Evolutionary conservation across 2,329 filamentous ascomycete genomes (phyloP).

Genomic region (Diaporthe destruens): DNA sequence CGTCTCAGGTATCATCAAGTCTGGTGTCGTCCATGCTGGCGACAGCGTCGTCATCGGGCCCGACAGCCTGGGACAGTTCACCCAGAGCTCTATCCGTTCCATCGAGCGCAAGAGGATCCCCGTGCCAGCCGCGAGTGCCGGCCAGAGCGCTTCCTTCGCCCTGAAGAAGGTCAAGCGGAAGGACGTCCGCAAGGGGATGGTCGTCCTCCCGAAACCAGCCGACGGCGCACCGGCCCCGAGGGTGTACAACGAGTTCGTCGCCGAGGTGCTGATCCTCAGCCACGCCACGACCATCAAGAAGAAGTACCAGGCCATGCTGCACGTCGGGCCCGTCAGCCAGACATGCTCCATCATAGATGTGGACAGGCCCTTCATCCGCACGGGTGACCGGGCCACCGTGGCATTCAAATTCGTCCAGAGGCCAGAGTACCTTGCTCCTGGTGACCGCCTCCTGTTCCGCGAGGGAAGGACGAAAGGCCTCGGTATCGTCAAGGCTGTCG

Average conservation of each 20-base stretch:
- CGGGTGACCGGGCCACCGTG: slow-evolving; percentile 92
- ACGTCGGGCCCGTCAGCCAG: slow-evolving; percentile 94
- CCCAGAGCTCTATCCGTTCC: slow-evolving; percentile 85
- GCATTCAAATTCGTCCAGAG: slow-evolving; percentile 95
- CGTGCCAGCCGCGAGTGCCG: slow-evolving; percentile 88
- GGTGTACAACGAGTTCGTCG: slow-evolving; percentile 81
- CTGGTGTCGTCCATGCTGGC: slow-evolving; percentile 88
- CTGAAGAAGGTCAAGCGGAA: slow-evolving; percentile 88
- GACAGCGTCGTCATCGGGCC: slow-evolving; percentile 91
- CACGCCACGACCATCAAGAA: slow-evolving; percentile 98
- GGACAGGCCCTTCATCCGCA: slow-evolving; percentile 93
- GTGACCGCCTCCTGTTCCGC: slow-evolving; percentile 90
- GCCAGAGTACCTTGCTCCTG: slow-evolving; percentile 90
- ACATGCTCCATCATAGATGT: slow-evolving; percentile 98
- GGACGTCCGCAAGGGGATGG: slow-evolving; percentile 98
- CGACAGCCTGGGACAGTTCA: slow-evolving; percentile 91
- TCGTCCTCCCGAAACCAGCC: slow-evolving; percentile 82
- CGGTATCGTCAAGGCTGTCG: slow-evolving; percentile 91
- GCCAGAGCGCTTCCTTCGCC: slow-evolving; percentile 93
- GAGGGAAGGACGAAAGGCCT: slow-evolving; percentile 96
- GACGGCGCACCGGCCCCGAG: slow-evolving; percentile 78
- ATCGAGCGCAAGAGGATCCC: slow-evolving; percentile 95
- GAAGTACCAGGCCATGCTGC: slow-evolving; percentile 98
- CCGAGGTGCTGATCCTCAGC: slow-evolving; percentile 91
- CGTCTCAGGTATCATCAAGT: slow-evolving; percentile 92